Conservation (phyloP, 2,329 filamentous ascomycete species). For the Alternaria solani region DNA sequence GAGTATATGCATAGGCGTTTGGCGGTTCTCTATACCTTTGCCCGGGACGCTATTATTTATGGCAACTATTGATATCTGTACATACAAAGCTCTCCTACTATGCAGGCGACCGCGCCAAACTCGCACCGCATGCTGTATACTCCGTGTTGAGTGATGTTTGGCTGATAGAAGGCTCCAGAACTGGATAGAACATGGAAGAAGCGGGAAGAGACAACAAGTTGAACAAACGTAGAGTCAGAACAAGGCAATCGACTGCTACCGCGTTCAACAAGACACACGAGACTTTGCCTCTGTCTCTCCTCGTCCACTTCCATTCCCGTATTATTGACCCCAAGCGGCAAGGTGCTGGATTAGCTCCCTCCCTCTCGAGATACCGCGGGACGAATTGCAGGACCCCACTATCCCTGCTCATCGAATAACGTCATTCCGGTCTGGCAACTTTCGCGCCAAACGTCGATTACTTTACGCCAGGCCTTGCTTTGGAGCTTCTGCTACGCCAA, state of each 20-base stretch:
- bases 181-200: constrained; percentile 37
- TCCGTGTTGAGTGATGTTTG: not conserved
- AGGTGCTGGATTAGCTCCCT: constrained; percentile 4
- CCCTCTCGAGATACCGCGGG: constrained; percentile 11
- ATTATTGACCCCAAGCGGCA: not conserved
- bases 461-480: constrained; percentile 25
- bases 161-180: constrained; percentile 26
- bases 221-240: constrained; percentile 36
- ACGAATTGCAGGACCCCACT: constrained; percentile 27
- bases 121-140: not conserved
- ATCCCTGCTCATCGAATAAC: constrained; percentile 33
- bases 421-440: constrained; percentile 35
- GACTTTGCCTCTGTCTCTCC: not conserved
- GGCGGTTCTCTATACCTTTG: constrained; percentile 30
- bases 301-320: not conserved
- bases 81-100: constrained; percentile 7
- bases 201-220: constrained; percentile 14
- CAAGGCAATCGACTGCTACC: constrained; percentile 18
- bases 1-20: constrained; percentile 39
- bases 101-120: not conserved
- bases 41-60: constrained; percentile 19
- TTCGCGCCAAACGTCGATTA: constrained; percentile 7
- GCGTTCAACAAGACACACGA: constrained; percentile 19
- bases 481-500: constrained; percentile 2
- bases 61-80: constrained; percentile 17